Conservation (phyloP, 2,329 filamentous ascomycete genomes). For the Fusarium nodosum region DNA sequence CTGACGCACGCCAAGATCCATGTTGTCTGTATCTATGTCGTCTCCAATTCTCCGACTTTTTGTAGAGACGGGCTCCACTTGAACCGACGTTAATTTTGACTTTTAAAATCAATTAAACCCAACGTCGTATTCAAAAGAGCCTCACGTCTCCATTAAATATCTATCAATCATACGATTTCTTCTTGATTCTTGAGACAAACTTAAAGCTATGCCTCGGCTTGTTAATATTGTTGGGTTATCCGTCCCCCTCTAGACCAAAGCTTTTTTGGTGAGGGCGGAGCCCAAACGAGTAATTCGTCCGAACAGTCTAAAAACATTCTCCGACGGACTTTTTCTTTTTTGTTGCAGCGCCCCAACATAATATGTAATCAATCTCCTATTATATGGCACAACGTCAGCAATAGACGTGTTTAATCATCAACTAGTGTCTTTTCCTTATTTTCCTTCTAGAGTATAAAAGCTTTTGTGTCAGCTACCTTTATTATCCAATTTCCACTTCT, state of each 20-base stretch:
- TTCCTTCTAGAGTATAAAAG: background rate
- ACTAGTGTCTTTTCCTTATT: background rate
- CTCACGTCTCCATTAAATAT: background rate
- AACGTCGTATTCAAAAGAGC: slow-evolving; percentile 1
- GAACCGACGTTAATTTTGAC: background rate
- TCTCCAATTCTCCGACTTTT: background rate
- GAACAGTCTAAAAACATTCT: slow-evolving; percentile 3
- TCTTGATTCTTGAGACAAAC: background rate
- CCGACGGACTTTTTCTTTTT: slow-evolving; percentile 6
- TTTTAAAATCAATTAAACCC: slow-evolving; percentile 1
- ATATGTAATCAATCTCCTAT: slow-evolving; percentile 5
- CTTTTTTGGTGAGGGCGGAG: slow-evolving; percentile 1
- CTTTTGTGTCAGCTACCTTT: too few relatives aligned
- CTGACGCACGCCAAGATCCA: background rate
- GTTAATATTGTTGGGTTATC: background rate
- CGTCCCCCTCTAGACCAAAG: background rate
- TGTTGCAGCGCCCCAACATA: slow-evolving; percentile 1
- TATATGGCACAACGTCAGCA: background rate
- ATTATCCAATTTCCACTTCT: background rate
- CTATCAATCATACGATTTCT: background rate
- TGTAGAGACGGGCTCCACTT: background rate
- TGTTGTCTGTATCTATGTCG: background rate
- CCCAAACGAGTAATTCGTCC: slow-evolving; percentile 5
- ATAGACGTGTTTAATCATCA: background rate
- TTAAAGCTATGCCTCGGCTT: background rate